Evolutionary conservation across 169 alveolate species (phyloP).

Genomic region (Plasmodium vivax): DNA sequence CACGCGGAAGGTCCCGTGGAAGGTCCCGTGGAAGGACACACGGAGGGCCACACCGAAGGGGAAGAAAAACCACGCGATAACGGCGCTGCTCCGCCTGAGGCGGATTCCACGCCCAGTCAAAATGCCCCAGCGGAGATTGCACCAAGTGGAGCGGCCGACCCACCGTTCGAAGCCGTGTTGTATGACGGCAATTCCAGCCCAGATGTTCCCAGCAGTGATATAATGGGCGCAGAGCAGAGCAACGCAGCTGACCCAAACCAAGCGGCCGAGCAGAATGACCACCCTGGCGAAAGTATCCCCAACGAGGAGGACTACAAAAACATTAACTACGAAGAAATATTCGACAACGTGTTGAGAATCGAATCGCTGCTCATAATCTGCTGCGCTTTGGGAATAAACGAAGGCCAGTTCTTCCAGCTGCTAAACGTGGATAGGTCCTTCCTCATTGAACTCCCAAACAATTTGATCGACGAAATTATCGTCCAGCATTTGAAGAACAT

Average conservation of each 20-base stretch:
- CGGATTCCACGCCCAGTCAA: not conserved
- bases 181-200: not conserved
- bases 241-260: not conserved
- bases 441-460: constrained; percentile 49
- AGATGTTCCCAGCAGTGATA: not conserved
- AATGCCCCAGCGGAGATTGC: not conserved
- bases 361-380: constrained; percentile 73
- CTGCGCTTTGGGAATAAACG: constrained; percentile 67
- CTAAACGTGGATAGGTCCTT: constrained; percentile 71
- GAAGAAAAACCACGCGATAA: not conserved
- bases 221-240: not conserved
- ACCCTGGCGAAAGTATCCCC: not conserved
- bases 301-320: constrained; percentile 53
- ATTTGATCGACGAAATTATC: constrained; percentile 65
- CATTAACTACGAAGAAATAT: constrained; percentile 64
- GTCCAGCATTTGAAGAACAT: constrained; percentile 65
- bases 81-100: not conserved
- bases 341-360: constrained; percentile 45
- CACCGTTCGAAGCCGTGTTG: not conserved
- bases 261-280: not conserved
- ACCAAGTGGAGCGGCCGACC: not conserved
- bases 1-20: not conserved
- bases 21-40: not conserved
- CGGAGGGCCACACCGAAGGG: not conserved
- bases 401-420: constrained; percentile 46